These are phyloP conservation scores for Aureobasidium sp. DNA, from an alignment of 2,329 filamentous ascomycete genomes.

Conservation along the genomic window DNA sequence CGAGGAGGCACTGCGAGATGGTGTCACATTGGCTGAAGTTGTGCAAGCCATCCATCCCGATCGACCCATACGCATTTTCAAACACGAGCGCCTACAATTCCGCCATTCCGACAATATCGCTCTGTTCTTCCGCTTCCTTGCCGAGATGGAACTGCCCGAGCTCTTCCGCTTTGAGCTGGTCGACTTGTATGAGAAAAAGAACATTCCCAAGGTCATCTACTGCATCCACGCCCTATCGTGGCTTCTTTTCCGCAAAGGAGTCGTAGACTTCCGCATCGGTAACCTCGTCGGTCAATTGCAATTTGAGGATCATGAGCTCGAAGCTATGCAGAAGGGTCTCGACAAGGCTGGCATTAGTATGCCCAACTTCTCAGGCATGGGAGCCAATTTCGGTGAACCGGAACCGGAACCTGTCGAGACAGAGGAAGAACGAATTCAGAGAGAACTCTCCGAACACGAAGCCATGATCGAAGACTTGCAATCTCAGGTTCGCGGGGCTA, in stretches of 20 bases:
- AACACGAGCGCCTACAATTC: conserved; percentile 76
- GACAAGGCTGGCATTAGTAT: conserved; percentile 93
- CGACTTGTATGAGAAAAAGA: conserved; percentile 98
- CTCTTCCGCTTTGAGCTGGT: conserved; percentile 96
- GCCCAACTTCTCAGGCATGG: conserved; percentile 98
- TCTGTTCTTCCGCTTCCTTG: conserved; percentile 88
- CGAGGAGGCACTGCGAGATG: conserved; percentile 86
- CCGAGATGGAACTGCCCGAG: conserved; percentile 86
- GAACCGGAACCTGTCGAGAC: conserved; percentile 68
- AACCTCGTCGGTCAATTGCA: conserved; percentile 94
- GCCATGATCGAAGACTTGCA: conserved; percentile 70
- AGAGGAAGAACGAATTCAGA: conserved; percentile 79
- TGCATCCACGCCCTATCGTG: conserved; percentile 96
- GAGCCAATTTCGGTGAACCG: conserved; percentile 84
- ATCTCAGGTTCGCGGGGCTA: conserved; percentile 73
- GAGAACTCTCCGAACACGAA: conserved; percentile 75
- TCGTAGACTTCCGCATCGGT: conserved; percentile 91
- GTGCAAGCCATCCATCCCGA: conserved; percentile 82
- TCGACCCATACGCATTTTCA: conserved; percentile 73
- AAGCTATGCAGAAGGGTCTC: conserved; percentile 92
- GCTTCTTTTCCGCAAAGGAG: conserved; percentile 91
- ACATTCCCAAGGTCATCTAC: conserved; percentile 98
- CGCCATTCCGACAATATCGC: conserved; percentile 98
- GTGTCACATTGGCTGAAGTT: conserved; percentile 88
- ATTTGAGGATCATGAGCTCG: conserved; percentile 95